Base-by-base conservation (phyloP, 768 basidiomycete genomes). In the Pisolithus orientalis region DNA sequence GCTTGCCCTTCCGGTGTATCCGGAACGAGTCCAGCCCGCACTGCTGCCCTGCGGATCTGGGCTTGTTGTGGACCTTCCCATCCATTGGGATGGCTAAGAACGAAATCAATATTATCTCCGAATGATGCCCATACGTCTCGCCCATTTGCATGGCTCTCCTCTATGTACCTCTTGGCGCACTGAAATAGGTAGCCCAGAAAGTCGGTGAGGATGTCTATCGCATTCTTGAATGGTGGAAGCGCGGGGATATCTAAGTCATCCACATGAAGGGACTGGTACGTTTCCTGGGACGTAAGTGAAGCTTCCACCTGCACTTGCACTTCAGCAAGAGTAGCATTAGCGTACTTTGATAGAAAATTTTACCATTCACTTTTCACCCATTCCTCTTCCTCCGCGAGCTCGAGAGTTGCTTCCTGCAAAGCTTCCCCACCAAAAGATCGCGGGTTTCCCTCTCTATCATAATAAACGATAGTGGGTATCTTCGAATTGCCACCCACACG, bases 391-490 rank as follows among this genome's bases (percentile, higher is more conserved):
- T 72, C 72, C 3, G 75, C 77, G 47, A 39, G 59, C 44, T 73
- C 74, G 7, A 72, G 59, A 5, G 68, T 62, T 28, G 64, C 64
- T 42, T 74, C 74, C 38, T 68, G 63, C n/a, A 57, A 57, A 1
- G 78, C 75, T 53, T 78, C 77, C 13, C 74, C 71, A 1, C 79
- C 79, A 16, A 72, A 68, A 0, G 78, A 78, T 25, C 63, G 65
- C 31, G 74, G 61, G 3, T 51, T 54, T 0, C 78, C 78, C 11
- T 63, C 57, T 9, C 49, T 27, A 53, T 78, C 76, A 49, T 80
- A 80, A 51, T 74, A 76, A 5, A 76, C 61, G 21, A 80, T 66
- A 9, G 77, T 73, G 0, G 76, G 79, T 47, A 80, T 78, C 57
- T 80, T 80, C 16, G 71, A 75, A 53, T 75, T 70, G 14, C 75